Evolutionary conservation across 2,329 filamentous ascomycete species (phyloP).

Genomic region (Sporothrix curviconia): DNA sequence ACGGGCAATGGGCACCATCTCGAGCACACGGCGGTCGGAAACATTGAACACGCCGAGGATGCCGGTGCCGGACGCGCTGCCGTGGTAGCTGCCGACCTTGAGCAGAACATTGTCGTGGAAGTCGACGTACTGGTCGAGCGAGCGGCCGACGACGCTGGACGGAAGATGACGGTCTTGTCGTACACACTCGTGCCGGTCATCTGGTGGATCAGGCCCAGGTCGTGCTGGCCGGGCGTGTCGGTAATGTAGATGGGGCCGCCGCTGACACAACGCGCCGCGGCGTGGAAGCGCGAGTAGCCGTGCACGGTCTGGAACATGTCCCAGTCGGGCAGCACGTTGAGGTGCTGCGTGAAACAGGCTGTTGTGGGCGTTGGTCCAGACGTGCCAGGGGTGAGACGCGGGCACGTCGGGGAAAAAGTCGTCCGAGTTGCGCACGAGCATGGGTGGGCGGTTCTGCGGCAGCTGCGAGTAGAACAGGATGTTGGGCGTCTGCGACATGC

Average conservation of each 20-base stretch:
- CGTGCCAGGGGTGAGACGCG: slow-evolving; percentile 83
- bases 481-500: slow-evolving; percentile 88
- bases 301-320: slow-evolving; percentile 63
- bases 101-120: slow-evolving; percentile 70
- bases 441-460: slow-evolving; percentile 63
- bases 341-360: slow-evolving; percentile 70
- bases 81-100: slow-evolving; percentile 73
- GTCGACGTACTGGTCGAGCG: slow-evolving; percentile 64
- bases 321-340: slow-evolving; percentile 83
- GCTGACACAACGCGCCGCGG: slow-evolving; percentile 79
- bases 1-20: slow-evolving; percentile 61
- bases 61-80: slow-evolving; percentile 55
- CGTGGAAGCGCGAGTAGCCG: slow-evolving; percentile 74
- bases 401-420: slow-evolving; percentile 85
- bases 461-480: slow-evolving; percentile 81
- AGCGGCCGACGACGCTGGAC: slow-evolving; percentile 67
- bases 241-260: slow-evolving; percentile 95
- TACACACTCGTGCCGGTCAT: slow-evolving; percentile 70
- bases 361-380: slow-evolving; percentile 92
- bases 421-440: slow-evolving; percentile 78
- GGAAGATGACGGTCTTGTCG: slow-evolving; percentile 71
- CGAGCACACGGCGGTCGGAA: slow-evolving; percentile 52
- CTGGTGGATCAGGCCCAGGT: slow-evolving; percentile 66
- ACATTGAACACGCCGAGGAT: slow-evolving; percentile 85
- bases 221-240: slow-evolving; percentile 76